These are phyloP conservation scores for Abortiporus biennis DNA, from an alignment of 1,284 basidiomycete species.

Conservation along the genomic window DNA sequence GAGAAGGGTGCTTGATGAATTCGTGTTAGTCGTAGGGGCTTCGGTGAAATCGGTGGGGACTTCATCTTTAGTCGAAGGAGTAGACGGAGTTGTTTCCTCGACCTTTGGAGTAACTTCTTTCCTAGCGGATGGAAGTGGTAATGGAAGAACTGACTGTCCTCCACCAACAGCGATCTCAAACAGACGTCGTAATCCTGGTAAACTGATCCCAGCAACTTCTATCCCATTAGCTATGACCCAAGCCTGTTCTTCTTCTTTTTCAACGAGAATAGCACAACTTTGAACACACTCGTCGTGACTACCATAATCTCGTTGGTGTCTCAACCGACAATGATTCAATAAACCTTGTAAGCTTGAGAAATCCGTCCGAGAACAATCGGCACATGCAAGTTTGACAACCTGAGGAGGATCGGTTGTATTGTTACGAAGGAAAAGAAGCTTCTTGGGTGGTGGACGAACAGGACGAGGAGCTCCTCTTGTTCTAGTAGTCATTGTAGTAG, in stretches of 20 bases:
- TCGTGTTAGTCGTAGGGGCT: constrained; percentile 4
- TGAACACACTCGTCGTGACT: constrained; percentile 72
- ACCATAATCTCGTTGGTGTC: constrained; percentile 62
- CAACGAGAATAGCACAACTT: constrained; percentile 47
- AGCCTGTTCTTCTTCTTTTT: constrained; percentile 31
- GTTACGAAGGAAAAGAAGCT: constrained; percentile 40
- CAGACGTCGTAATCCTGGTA: constrained; percentile 57
- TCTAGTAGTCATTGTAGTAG: constrained; percentile 15
- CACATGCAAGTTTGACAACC: constrained; percentile 48
- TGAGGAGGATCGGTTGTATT: constrained; percentile 26
- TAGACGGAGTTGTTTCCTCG: not conserved
- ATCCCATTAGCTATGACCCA: constrained; percentile 45
- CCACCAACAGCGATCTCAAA: constrained; percentile 67
- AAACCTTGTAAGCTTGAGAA: constrained; percentile 74
- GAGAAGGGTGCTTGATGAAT: constrained; percentile 31
- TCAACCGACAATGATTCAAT: constrained; percentile 67
- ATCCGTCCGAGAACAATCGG: constrained; percentile 51
- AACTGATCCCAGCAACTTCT: constrained; percentile 50
- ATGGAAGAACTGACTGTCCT: constrained; percentile 13
- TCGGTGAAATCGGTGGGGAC: too few species aligned
- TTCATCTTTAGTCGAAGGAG: not conserved
- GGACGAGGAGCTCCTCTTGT: constrained; percentile 31
- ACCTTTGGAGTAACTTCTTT: not conserved
- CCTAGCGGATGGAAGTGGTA: constrained; percentile 9
- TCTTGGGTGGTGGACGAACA: constrained; percentile 27